Evolutionary conservation across 2,329 filamentous ascomycete species (phyloP).

Genomic region (Claviceps humidiphila): DNA sequence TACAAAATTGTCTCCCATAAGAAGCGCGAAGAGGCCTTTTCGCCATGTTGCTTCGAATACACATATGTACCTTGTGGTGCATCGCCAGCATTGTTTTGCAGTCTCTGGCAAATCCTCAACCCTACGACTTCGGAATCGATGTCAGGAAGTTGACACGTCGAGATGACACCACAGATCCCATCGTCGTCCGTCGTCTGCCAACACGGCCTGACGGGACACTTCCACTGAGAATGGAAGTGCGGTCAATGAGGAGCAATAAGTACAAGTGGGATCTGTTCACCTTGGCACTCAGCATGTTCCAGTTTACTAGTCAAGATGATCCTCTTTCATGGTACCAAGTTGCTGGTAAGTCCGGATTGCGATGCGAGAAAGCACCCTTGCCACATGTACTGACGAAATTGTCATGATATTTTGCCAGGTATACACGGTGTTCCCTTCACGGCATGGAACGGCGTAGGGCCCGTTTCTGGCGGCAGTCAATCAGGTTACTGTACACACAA

Average conservation of each 20-base stretch:
- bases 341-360: slow-evolving; percentile 41
- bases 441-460: slow-evolving; percentile 38
- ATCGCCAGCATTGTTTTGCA: slow-evolving; percentile 2
- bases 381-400: neutral
- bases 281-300: slow-evolving; percentile 59
- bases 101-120: slow-evolving; percentile 4
- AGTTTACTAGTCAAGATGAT: slow-evolving; percentile 48
- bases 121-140: slow-evolving; percentile 40
- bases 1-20: too few relatives aligned
- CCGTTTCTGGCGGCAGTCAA: slow-evolving; percentile 35
- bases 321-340: slow-evolving; percentile 67
- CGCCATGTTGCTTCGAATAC: slow-evolving; percentile 3
- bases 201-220: slow-evolving; percentile 24
- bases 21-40: neutral
- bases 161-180: slow-evolving; percentile 19
- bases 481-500: slow-evolving; percentile 67
- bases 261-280: slow-evolving; percentile 68
- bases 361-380: neutral
- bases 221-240: slow-evolving; percentile 50
- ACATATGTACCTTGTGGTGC: neutral
- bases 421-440: slow-evolving; percentile 66
- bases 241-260: slow-evolving; percentile 47
- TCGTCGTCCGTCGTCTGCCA: slow-evolving; percentile 32
- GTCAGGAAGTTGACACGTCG: slow-evolving; percentile 26
- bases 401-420: slow-evolving; percentile 29